Conservation (phyloP, 2,329 filamentous ascomycete species). For the Mycosphaerelloides madeirae region DNA sequence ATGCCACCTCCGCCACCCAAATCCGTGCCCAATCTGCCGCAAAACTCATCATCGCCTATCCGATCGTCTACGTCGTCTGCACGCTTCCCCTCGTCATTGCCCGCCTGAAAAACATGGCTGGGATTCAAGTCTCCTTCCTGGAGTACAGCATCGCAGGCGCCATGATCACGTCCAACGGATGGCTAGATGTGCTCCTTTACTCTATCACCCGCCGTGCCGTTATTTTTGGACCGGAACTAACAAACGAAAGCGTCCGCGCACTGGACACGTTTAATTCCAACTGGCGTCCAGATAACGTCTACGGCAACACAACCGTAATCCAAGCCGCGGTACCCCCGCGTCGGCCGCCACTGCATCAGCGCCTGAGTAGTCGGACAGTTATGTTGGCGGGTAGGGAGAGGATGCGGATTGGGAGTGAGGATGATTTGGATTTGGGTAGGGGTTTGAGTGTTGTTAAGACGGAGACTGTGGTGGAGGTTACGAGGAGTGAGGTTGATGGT, state of each 20-base stretch:
- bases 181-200: conserved; percentile 55
- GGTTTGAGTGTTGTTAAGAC: conserved; percentile 5
- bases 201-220: conserved; percentile 51
- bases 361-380: no score
- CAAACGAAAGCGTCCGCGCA: conserved; percentile 23
- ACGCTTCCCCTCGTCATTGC: conserved; percentile 61
- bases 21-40: conserved; percentile 37
- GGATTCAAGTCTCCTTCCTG: conserved; percentile 34
- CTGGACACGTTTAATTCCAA: conserved; percentile 22
- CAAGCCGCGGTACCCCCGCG: no score
- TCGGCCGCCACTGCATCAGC: no score
- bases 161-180: conserved; percentile 54
- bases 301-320: conserved; percentile 25
- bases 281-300: conserved; percentile 18
- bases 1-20: conserved; percentile 33
- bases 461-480: conserved; percentile 12
- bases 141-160: conserved; percentile 50
- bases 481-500: background rate
- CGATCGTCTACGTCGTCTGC: conserved; percentile 62
- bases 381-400: no score
- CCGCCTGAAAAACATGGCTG: conserved; percentile 58
- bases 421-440: conserved; percentile 1
- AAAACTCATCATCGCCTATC: conserved; percentile 60
- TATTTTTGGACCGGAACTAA: conserved; percentile 48
- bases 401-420: conserved; percentile 2